A percentile compares a stretch with the other conserved stretches of the same genome.
Conservation (phyloP, 306 rosid species). For the Heteromeles arbutifolia region DNA sequence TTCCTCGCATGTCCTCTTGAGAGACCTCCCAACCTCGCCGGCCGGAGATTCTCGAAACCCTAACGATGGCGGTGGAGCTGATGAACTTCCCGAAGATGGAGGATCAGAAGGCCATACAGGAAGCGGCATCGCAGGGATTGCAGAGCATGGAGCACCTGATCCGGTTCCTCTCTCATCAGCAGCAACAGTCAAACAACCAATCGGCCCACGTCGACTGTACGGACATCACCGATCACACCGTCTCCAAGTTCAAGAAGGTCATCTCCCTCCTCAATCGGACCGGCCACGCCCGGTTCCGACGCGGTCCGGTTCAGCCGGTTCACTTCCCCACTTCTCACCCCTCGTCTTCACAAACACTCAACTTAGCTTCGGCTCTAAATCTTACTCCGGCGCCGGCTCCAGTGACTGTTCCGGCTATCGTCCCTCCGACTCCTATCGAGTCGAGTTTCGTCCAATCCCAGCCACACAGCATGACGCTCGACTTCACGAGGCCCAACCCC, state of each 20-base stretch:
- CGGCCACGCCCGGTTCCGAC: constrained; percentile 91
- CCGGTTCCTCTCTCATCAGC: constrained; percentile 44
- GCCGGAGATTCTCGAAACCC: not conserved
- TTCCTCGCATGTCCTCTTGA: constrained; percentile 19
- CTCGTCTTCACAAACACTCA: not conserved
- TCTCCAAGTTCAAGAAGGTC: constrained; percentile 60
- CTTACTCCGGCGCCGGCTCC: constrained; percentile 28
- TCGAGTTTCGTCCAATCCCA: constrained; percentile 35
- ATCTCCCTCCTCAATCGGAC: constrained; percentile 66
- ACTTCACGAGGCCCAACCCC: constrained; percentile 56
- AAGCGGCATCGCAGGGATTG: constrained; percentile 72
- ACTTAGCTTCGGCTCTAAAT: constrained; percentile 5
- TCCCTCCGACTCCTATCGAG: constrained; percentile 7
- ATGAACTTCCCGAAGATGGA: constrained; percentile 59
- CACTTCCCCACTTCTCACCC: not conserved
- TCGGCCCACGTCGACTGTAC: constrained; percentile 43
- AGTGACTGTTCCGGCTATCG: constrained; percentile 17
- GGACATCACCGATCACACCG: constrained; percentile 57
- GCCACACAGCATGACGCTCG: constrained; percentile 62
- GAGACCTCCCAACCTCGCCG: not conserved
- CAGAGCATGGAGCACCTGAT: constrained; percentile 70
- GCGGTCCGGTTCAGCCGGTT: constrained; percentile 56
- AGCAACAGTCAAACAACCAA: not conserved
- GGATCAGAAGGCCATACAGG: constrained; percentile 67
- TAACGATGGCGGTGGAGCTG: constrained; percentile 59